A percentile compares a stretch with the other conserved stretches of the same genome.
These are phyloP conservation scores for Candida schatavii DNA, from an alignment of 805 yeast species.

Conservation along the genomic window DNA sequence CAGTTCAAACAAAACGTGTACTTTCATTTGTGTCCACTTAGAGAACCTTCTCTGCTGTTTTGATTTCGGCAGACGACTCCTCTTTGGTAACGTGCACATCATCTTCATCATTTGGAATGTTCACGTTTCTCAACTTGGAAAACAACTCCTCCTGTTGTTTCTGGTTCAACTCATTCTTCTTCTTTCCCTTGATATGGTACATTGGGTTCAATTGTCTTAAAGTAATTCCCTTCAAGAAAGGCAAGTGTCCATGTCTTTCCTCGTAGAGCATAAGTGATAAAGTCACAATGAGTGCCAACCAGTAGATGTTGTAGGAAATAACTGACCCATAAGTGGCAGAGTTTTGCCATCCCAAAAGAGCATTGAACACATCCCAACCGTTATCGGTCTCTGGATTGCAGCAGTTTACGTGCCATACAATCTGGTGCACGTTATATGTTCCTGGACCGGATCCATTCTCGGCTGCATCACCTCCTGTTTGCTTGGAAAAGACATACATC, in stretches of 20 bases:
- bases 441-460: slow-evolving; percentile 95
- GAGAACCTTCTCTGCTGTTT: neutral
- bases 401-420: slow-evolving; percentile 97
- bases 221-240: slow-evolving; percentile 52
- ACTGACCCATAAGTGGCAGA: slow-evolving; percentile 93
- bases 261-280: slow-evolving; percentile 68
- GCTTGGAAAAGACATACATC: slow-evolving; percentile 55
- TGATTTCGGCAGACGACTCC: neutral
- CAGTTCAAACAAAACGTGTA: no score
- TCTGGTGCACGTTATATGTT: slow-evolving; percentile 72
- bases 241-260: slow-evolving; percentile 81
- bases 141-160: slow-evolving; percentile 36
- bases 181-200: slow-evolving; percentile 67
- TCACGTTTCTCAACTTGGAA: slow-evolving; percentile 23
- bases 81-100: slow-evolving; percentile 5
- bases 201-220: slow-evolving; percentile 59
- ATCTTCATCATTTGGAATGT: slow-evolving; percentile 15
- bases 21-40: no score
- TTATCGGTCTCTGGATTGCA: slow-evolving; percentile 89
- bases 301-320: slow-evolving; percentile 81
- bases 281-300: slow-evolving; percentile 64
- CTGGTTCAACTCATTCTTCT: slow-evolving; percentile 42
- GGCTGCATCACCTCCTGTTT: slow-evolving; percentile 92
- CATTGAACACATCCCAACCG: slow-evolving; percentile 97
- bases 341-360: slow-evolving; percentile 95